Conservation (phyloP, 306 rosid species). For the Canavalia gladiata region DNA sequence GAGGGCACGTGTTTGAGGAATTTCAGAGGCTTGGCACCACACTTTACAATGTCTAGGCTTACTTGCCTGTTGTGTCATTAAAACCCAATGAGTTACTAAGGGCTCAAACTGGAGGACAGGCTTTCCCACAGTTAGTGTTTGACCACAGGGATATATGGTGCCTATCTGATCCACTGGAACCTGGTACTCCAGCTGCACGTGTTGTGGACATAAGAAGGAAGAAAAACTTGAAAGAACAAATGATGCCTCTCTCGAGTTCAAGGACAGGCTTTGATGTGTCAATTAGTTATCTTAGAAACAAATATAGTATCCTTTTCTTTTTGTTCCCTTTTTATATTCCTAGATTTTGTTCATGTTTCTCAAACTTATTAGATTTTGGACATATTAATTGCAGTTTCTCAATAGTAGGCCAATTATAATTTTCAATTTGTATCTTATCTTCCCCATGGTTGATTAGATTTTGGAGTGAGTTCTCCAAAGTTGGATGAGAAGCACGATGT, state of each 20-base stretch:
- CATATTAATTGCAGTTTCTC: not conserved
- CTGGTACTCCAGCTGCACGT: conserved; percentile 63
- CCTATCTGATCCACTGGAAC: conserved; percentile 69
- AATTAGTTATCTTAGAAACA: conserved; percentile 1
- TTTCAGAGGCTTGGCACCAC: conserved; percentile 70
- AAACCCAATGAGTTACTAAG: conserved; percentile 64
- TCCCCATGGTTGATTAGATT: conserved; percentile 5
- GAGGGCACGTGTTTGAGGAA: conserved; percentile 74
- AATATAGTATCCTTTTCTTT: not conserved
- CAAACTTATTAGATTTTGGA: not conserved
- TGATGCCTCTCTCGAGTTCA: conserved; percentile 66
- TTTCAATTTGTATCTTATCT: conserved; percentile 29
- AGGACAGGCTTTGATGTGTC: conserved; percentile 63
- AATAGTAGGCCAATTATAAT: not conserved
- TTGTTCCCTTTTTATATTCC: not conserved
- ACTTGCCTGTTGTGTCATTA: conserved; percentile 72
- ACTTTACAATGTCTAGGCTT: conserved; percentile 68
- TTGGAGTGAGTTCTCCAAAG: conserved; percentile 6
- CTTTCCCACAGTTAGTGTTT: conserved; percentile 78
- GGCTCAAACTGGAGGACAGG: conserved; percentile 67
- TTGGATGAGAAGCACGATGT: not conserved
- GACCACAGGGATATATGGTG: conserved; percentile 82
- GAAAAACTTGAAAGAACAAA: conserved; percentile 74
- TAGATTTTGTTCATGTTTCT: conserved; percentile 5
- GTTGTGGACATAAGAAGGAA: conserved; percentile 71